Conservation (phyloP, 495 filamentous ascomycete species). For the Annulohypoxylon nitens region DNA sequence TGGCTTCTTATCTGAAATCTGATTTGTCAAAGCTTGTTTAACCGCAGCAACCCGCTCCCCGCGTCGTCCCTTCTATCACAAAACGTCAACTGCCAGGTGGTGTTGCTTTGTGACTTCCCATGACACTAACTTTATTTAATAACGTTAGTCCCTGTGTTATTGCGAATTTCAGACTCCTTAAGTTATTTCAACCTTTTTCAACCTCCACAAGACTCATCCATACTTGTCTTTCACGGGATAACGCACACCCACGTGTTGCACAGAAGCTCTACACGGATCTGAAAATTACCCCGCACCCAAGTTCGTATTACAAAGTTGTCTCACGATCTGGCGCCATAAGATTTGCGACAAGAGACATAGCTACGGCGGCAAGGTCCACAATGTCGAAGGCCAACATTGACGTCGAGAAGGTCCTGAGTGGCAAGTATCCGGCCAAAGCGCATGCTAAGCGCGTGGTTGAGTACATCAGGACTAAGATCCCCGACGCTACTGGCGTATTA, state of each 20-base stretch:
- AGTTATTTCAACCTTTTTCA: neutral
- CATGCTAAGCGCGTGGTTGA: constrained; percentile 87
- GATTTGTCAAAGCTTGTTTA: constrained; percentile 35
- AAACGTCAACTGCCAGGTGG: neutral
- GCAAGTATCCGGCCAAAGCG: constrained; percentile 95
- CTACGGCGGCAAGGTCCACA: constrained; percentile 22
- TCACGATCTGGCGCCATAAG: constrained; percentile 13
- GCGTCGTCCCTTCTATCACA: constrained; percentile 8
- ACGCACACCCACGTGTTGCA: too few relatives aligned
- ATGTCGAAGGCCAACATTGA: constrained; percentile 51
- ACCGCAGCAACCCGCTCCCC: constrained; percentile 30
- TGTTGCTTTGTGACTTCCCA: neutral
- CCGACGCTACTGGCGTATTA: constrained; percentile 72
- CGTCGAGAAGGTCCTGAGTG: constrained; percentile 60
- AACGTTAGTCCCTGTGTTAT: neutral
- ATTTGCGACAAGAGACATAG: constrained; percentile 28
- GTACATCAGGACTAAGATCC: constrained; percentile 72
- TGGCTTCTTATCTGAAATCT: constrained; percentile 12
- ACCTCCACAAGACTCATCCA: neutral
- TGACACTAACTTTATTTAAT: constrained; percentile 16
- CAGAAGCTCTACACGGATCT: constrained; percentile 24
- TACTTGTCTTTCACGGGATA: too few relatives aligned
- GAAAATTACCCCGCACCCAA: constrained; percentile 45
- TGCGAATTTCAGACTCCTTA: neutral
- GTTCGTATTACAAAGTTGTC: constrained; percentile 30